Conservation (phyloP, 2,329 filamentous ascomycete species). For the Colletotrichum godetiae region DNA sequence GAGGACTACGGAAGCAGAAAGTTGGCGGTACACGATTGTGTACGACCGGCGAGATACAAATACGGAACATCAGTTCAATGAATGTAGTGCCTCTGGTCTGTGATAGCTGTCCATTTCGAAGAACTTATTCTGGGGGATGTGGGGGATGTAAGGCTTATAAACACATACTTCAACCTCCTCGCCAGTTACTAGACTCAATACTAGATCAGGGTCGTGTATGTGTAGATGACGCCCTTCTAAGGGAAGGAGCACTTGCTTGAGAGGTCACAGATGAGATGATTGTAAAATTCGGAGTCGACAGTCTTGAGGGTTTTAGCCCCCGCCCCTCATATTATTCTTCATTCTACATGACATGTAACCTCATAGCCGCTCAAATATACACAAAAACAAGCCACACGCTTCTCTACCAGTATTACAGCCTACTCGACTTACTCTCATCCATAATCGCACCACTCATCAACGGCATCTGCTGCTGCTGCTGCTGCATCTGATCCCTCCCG, state of each 20-base stretch:
- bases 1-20: neutral
- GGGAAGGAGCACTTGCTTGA: neutral
- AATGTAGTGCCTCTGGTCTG: neutral
- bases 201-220: neutral
- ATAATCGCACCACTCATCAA: conserved; percentile 68
- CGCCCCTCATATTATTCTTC: neutral
- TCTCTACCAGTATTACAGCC: conserved; percentile 45
- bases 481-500: conserved; percentile 27
- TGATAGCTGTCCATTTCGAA: neutral
- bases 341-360: neutral
- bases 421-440: conserved; percentile 46
- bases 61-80: neutral
- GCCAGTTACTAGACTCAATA: neutral
- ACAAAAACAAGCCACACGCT: neutral
- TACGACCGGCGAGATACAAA: neutral
- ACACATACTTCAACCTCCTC: too few species aligned
- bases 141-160: neutral
- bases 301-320: neutral
- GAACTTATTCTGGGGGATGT: neutral
- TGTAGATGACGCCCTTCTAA: neutral
- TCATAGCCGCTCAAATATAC: neutral
- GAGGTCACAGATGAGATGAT: neutral
- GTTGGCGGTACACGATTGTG: neutral
- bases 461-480: conserved; percentile 35
- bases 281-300: too few species aligned